Evolutionary conservation across 2,329 filamentous ascomycete species (phyloP).

Genomic region (Rhexocercosporidium sp.): DNA sequence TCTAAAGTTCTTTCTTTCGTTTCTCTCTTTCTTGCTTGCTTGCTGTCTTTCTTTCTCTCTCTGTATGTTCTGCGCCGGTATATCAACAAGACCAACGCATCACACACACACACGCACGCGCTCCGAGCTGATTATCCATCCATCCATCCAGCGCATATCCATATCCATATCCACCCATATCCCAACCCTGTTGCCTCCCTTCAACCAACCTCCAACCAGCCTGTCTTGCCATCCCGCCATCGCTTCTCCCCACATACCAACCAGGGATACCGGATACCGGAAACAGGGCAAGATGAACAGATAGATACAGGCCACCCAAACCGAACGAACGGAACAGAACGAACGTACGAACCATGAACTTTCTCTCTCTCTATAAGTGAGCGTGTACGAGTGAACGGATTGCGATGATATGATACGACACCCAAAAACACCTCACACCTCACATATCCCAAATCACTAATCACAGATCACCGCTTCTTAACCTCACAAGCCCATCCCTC

Average conservation of each 20-base stretch:
- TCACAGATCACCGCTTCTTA: conserved; percentile 69
- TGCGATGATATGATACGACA: not conserved
- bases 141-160: no score
- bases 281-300: not conserved
- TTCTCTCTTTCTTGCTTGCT: not conserved
- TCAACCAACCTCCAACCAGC: not conserved
- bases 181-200: not conserved
- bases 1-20: not conserved
- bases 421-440: not conserved
- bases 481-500: conserved; percentile 92
- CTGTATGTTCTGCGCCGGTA: not conserved
- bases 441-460: not conserved
- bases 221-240: no score
- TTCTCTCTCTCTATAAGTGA: no score
- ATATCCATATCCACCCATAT: not conserved
- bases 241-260: no score
- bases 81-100: not conserved
- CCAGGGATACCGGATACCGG: no score
- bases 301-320: not conserved
- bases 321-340: not conserved
- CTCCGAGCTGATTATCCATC: not conserved
- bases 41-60: not conserved
- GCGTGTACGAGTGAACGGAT: not conserved
- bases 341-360: conserved; percentile 4
- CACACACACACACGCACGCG: not conserved